Percentiles rank a stretch among this genome's conserved stretches.
phyloP scores from a whole-genome alignment of 176 grass and related monocot genomes.

The Oryza officinalis region DNA sequence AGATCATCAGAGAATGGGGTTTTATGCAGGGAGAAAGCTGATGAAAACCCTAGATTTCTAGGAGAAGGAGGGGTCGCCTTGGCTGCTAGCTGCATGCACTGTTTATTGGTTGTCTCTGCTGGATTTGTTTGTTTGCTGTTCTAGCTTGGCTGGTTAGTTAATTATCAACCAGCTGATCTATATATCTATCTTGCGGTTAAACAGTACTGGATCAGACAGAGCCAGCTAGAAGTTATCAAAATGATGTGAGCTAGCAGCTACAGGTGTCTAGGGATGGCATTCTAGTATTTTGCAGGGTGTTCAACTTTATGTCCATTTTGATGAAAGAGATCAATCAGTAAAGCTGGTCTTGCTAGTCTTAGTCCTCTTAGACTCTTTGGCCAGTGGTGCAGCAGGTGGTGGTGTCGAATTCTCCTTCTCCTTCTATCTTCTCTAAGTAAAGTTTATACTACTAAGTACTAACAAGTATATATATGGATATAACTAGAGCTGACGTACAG shows the following conservation, averaged over 20 bases:
- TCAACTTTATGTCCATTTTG: conserved; percentile 63
- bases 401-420: conserved; percentile 35
- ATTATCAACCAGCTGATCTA: neutral
- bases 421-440: neutral
- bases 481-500: conserved; percentile 10
- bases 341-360: conserved; percentile 47
- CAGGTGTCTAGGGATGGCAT: conserved; percentile 25
- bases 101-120: conserved; percentile 17
- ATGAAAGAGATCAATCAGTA: conserved; percentile 65
- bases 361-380: conserved; percentile 29
- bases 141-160: conserved; percentile 37
- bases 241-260: conserved; percentile 3
- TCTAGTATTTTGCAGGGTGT: conserved; percentile 38
- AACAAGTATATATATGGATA: neutral
- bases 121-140: conserved; percentile 22
- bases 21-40: conserved; percentile 43
- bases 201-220: neutral
- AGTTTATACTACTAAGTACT: neutral
- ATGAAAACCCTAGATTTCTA: conserved; percentile 41
- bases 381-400: conserved; percentile 38
- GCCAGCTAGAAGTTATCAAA: conserved; percentile 21
- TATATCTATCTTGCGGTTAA: neutral
- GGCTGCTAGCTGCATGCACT: conserved; percentile 2
- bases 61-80: conserved; percentile 16
- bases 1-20: neutral